Conservation (phyloP, 2,329 filamentous ascomycete genomes). For the Venturia nashicola region DNA sequence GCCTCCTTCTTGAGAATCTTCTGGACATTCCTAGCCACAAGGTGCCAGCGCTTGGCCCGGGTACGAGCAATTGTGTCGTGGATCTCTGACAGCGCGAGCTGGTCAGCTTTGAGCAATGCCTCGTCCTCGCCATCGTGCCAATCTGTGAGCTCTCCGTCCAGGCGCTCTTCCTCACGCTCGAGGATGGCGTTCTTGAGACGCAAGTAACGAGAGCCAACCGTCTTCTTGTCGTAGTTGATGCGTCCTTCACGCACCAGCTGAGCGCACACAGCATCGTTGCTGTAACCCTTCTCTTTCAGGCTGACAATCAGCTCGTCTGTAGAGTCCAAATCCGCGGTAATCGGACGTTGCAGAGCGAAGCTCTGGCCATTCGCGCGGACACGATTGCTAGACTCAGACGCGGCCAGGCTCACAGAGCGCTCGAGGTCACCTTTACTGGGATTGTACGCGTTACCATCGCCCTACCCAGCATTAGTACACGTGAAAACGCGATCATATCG, state of each 20-base stretch:
- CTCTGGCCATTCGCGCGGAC: constrained; percentile 29
- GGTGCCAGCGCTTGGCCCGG: constrained; percentile 31
- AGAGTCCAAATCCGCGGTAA: constrained; percentile 31
- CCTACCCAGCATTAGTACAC: neutral
- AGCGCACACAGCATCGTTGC: constrained; percentile 31
- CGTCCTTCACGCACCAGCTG: constrained; percentile 30
- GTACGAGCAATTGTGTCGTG: constrained; percentile 27
- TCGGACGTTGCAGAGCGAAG: constrained; percentile 25
- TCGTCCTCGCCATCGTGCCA: constrained; percentile 40
- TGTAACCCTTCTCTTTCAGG: constrained; percentile 30
- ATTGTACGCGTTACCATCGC: neutral
- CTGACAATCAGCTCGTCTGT: constrained; percentile 35
- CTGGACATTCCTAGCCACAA: constrained; percentile 31
- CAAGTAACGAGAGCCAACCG: constrained; percentile 34
- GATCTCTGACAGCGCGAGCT: constrained; percentile 31
- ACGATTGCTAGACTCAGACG: constrained; percentile 8
- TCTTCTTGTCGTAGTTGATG: constrained; percentile 32
- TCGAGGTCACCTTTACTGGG: neutral
- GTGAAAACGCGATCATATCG: neutral
- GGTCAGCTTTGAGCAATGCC: constrained; percentile 27
- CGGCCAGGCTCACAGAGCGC: neutral
- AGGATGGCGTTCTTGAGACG: constrained; percentile 32
- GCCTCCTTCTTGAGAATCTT: constrained; percentile 21
- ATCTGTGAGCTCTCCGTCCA: constrained; percentile 34
- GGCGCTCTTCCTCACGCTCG: constrained; percentile 29